A percentile compares a stretch with the other conserved stretches of the same genome.
Evolutionary conservation across 2,329 filamentous ascomycete genomes (phyloP).

Genomic region (Blumeria graminis): DNA sequence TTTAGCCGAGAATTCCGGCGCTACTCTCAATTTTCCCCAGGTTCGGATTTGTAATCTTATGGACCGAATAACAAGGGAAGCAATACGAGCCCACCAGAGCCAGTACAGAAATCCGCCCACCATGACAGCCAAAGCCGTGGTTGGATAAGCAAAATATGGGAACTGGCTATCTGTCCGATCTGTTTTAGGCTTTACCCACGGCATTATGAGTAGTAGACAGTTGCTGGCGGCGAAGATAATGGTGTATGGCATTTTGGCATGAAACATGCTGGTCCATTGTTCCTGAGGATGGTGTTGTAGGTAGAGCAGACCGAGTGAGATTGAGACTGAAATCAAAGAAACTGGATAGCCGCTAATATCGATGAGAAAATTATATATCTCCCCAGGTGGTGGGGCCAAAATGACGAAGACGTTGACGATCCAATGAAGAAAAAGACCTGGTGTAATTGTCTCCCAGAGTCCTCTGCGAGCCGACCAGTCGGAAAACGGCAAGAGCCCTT

Average conservation of each 20-base stretch:
- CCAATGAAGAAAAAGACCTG: constrained; percentile 37
- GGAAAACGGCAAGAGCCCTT: constrained; percentile 2
- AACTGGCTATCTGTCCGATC: constrained; percentile 12
- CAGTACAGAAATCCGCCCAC: constrained; percentile 16
- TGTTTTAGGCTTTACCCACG: constrained; percentile 16
- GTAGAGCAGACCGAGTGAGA: constrained; percentile 30
- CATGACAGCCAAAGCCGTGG: constrained; percentile 16
- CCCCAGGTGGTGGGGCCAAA: constrained; percentile 32
- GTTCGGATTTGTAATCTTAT: no score
- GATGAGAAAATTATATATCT: constrained; percentile 41
- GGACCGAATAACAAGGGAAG: neutral
- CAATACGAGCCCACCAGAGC: constrained; percentile 15
- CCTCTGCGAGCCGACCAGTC: neutral
- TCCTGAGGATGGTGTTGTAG: constrained; percentile 13
- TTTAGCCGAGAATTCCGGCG: no score
- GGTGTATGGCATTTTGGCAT: constrained; percentile 13
- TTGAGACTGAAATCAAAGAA: constrained; percentile 30
- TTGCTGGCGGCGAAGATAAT: constrained; percentile 15
- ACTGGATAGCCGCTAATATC: constrained; percentile 33
- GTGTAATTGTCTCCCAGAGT: constrained; percentile 16
- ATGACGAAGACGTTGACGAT: constrained; percentile 33
- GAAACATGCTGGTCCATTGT: constrained; percentile 14
- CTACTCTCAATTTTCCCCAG: no score
- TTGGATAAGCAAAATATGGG: constrained; percentile 17
- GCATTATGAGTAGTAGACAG: constrained; percentile 16